A percentile compares a stretch with the other conserved stretches of the same genome.
Conservation (phyloP, 768 basidiomycete genomes). For the Mycena sanguinolenta region DNA sequence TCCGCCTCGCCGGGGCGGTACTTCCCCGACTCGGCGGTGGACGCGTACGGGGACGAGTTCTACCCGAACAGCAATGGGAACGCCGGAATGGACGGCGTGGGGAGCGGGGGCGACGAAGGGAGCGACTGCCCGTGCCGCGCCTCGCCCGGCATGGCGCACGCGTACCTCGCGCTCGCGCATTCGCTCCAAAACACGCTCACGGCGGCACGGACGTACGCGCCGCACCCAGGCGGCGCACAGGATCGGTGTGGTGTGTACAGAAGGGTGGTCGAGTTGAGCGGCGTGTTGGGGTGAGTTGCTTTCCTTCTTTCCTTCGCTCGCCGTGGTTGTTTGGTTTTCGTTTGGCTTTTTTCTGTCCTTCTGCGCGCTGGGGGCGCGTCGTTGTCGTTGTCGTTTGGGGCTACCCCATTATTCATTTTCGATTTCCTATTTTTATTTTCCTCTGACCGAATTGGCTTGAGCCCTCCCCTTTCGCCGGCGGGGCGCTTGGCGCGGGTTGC, state of each 20-base stretch:
- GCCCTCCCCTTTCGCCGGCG: too few species aligned
- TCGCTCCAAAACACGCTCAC: constrained; percentile 71
- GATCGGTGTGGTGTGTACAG: constrained; percentile 71
- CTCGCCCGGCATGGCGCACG: constrained; percentile 69
- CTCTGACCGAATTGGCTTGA: too few species aligned
- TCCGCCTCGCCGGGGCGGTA: constrained; percentile 64
- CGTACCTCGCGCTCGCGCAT: constrained; percentile 72
- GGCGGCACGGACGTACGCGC: constrained; percentile 71
- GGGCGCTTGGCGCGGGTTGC: too few species aligned
- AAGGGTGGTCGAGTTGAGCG: constrained; percentile 71
- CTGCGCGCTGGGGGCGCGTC: too few species aligned
- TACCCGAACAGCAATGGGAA: constrained; percentile 6
- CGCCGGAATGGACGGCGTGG: not conserved
- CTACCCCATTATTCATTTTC: too few species aligned
- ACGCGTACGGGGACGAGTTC: constrained; percentile 43
- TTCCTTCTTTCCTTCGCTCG: too few species aligned
- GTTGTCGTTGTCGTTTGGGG: too few species aligned
- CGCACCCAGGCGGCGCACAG: constrained; percentile 68
- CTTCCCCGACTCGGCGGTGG: constrained; percentile 44
- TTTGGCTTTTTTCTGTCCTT: too few species aligned
- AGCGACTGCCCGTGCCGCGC: constrained; percentile 70
- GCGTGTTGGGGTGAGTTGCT: too few species aligned
- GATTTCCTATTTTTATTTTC: too few species aligned
- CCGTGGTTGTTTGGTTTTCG: too few species aligned
- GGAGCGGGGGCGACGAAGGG: not conserved